Base-by-base conservation (phyloP, 345 rosid species). In the Eucalyptus fibrosa region DNA sequence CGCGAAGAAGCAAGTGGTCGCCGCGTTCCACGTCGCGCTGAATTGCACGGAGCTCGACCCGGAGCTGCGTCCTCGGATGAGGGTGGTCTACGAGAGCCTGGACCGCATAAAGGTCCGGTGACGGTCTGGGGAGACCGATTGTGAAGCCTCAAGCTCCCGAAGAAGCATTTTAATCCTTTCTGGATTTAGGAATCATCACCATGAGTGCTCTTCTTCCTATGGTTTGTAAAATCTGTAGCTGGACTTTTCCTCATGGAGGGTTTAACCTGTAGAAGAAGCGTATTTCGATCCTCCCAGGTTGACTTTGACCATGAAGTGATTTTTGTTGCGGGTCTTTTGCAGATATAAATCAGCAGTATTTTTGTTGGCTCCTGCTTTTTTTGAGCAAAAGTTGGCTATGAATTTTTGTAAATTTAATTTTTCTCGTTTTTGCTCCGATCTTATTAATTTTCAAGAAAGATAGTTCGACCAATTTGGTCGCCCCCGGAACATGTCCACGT, bases 31-130 rank as follows among this genome's bases (percentile, higher is more conserved):
- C 89, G 92, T 97, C 42, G 97, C 99, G 8, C 94, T 98, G 45
- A 98, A 95, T 88, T 98, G 99, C 93, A 95, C 99, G 0, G 99
- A 98, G 59, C 91, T 92, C 56, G 97, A 97, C 89, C 99, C 99
- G 2, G 99, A 98, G 92, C 19, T 96, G 89, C 99, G 99, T 44
- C 99, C 99, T 0, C 91, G 94, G 94, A 98, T 97, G 98, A 97
- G 94, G 95, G 91, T 88, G 2, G 98, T 98, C 89, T 96, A 95
- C 7, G 99, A 98, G 88, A 92, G 89, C 92, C 98, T 98, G 0
- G 96, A 97, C 90, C 95, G 98, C 59, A 93, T 96, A 89, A 95
- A 94, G 91, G 87, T 50, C 51, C 90, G 90, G 19, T 94, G 92
- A 95, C 34, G 23, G 87, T 16, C 67, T 7, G 26, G 81, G 81